Base-by-base conservation (phyloP, 1,284 basidiomycete species). In the Grifola frondosa region DNA sequence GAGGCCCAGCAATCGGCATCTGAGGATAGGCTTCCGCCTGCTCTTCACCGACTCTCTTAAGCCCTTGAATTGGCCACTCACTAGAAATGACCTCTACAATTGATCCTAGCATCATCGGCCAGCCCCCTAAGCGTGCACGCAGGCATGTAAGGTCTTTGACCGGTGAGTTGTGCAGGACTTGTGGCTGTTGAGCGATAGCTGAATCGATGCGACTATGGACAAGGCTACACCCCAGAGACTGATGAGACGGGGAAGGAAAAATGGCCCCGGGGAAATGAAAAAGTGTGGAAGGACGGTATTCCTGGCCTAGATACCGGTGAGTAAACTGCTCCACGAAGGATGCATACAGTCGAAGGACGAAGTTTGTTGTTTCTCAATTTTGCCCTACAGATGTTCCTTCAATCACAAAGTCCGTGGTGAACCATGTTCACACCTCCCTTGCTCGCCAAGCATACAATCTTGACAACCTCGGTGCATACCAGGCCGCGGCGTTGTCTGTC, bases 391-490 rank as follows among this genome's bases (percentile, higher is more conserved):
- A 78, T 46, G 73, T 81, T 8, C 68, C 73, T 21, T 70, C 73
- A n/a, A 83, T 93, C 59, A 84, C 88, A 17, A 84, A 79, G 57
- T 84, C 81, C n/a, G 75, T 95, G 56, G 88, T 94, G 28, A 78
- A 83, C 57, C 89, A 94, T 61, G 82, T 93, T 37, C 88, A 91
- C 56, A 91, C 91, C 0, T 88, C 89, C 10, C 75, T 97, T 40
- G 91, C 91, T 8, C 83, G 91, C 42, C 90, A 92, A 62, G 80
- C 91, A 1, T 87, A 87, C 74, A 96, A 92, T 62, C 70, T 95
- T 40, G 91, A 93, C 64, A 74, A 86, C 53, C 70, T 88, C 23
- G 84, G 89, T 50, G 84, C 84, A 31, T 92, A 91, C 66, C 85
- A 91, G 58, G 86, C 88, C 3, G 73, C 86, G 13, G 87, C 90